phyloP scores from a whole-genome alignment of 345 rosid genomes.

The Schrenkiella parvula region DNA sequence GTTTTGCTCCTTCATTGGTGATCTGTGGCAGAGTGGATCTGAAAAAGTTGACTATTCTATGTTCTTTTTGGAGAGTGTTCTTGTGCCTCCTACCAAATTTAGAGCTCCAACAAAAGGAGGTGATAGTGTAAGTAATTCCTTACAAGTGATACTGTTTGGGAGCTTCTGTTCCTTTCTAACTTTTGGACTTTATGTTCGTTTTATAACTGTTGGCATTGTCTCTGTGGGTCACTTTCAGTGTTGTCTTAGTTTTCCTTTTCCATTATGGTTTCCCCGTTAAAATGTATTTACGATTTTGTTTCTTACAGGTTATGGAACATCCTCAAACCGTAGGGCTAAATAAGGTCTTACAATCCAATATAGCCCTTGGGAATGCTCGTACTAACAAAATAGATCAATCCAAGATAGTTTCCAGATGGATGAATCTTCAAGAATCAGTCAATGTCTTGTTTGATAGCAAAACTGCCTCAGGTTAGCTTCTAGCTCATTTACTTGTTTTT shows the following conservation, averaged over 20 bases:
- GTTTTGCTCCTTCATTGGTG: constrained; percentile 70
- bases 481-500: constrained; percentile 7
- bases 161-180: not conserved
- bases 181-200: not conserved
- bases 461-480: constrained; percentile 59
- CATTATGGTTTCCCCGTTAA: not conserved
- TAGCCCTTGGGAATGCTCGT: constrained; percentile 63
- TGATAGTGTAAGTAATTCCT: constrained; percentile 65
- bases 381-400: constrained; percentile 36
- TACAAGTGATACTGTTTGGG: not conserved
- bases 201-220: not conserved
- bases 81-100: constrained; percentile 88
- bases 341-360: constrained; percentile 66
- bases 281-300: constrained; percentile 1
- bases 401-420: constrained; percentile 54
- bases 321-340: constrained; percentile 73
- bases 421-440: constrained; percentile 82
- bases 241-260: not conserved
- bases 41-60: constrained; percentile 48
- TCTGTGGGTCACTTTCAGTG: constrained; percentile 1
- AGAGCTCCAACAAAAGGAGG: constrained; percentile 85
- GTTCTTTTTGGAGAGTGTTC: constrained; percentile 76
- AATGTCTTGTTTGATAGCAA: constrained; percentile 76
- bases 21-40: constrained; percentile 62
- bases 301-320: constrained; percentile 80